Percentiles rank a stretch among this genome's conserved stretches.
These are phyloP conservation scores for Solanum tarijense DNA, from an alignment of 257 asterid genomes.

Conservation along the genomic window DNA sequence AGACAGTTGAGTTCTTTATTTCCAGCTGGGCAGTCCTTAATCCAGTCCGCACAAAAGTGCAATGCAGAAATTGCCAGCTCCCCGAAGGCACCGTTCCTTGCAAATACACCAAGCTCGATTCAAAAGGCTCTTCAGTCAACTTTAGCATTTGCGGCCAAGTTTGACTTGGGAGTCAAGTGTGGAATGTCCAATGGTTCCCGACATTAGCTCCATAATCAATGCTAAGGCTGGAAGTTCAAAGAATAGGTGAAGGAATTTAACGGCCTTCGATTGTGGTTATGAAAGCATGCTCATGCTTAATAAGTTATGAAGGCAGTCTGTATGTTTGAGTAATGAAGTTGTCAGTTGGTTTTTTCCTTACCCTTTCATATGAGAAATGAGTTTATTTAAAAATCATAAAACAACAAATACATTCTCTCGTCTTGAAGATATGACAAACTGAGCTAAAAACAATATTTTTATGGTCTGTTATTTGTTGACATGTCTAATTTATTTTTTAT, in stretches of 20 bases:
- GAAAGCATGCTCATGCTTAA: neutral
- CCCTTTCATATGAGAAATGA: neutral
- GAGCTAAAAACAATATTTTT: neutral
- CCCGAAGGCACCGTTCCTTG: constrained; percentile 22
- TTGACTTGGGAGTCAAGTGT: constrained; percentile 47
- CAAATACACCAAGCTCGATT: constrained; percentile 35
- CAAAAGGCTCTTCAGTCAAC: constrained; percentile 64
- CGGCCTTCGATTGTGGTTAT: neutral
- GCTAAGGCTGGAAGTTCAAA: constrained; percentile 9
- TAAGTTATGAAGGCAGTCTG: neutral
- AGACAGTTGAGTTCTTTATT: constrained; percentile 3
- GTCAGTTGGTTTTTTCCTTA: neutral
- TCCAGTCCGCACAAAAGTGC: constrained; percentile 19
- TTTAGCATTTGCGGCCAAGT: constrained; percentile 62
- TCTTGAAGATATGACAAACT: neutral
- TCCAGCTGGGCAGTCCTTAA: constrained; percentile 12
- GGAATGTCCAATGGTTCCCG: constrained; percentile 7
- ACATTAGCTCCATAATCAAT: constrained; percentile 1
- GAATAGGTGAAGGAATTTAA: neutral
- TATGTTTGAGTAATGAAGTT: neutral
- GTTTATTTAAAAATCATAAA: neutral
- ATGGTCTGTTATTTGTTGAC: neutral
- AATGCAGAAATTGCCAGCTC: constrained; percentile 13
- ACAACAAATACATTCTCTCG: neutral
- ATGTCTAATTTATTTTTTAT: neutral